These are phyloP conservation scores for Alternaria gaisen DNA, from an alignment of 2,329 filamentous ascomycete genomes.

Conservation along the genomic window DNA sequence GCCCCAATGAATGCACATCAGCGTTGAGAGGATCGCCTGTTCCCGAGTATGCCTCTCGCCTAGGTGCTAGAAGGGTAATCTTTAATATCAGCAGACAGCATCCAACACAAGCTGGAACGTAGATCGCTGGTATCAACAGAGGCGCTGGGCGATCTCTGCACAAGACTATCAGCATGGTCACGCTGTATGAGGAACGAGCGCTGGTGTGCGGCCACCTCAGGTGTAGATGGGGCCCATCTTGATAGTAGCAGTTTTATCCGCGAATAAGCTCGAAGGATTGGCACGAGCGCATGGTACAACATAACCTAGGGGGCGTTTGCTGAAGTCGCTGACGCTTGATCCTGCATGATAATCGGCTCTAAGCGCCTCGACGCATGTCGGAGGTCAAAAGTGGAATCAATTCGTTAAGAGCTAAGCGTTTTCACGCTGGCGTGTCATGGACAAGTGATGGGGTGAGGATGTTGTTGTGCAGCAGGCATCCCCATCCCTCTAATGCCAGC, in stretches of 20 bases:
- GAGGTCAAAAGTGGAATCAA: not conserved
- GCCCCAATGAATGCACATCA: not conserved
- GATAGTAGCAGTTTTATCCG: conserved; percentile 1
- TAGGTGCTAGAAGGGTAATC: not conserved
- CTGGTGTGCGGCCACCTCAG: not conserved
- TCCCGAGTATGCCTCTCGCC: not conserved
- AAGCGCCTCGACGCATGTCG: not conserved
- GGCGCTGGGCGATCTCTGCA: conserved; percentile 1
- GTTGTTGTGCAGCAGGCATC: conserved; percentile 3
- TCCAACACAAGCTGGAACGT: not conserved
- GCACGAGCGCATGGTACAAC: conserved; percentile 2
- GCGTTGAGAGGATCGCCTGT: not conserved
- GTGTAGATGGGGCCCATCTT: not conserved
- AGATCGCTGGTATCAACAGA: not conserved
- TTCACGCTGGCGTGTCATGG: not conserved
- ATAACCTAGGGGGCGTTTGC: conserved; percentile 10
- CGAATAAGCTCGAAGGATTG: conserved; percentile 4
- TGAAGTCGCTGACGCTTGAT: conserved; percentile 1
- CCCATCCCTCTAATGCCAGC: not conserved
- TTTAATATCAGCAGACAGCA: conserved; percentile 5
- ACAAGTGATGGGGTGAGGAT: not conserved
- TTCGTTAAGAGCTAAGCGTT: not conserved
- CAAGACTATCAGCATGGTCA: conserved; percentile 1
- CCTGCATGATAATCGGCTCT: not conserved
- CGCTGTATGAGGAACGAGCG: not conserved